Conservation (phyloP, 179 eudicot species). For the Pouteria campechiana region DNA sequence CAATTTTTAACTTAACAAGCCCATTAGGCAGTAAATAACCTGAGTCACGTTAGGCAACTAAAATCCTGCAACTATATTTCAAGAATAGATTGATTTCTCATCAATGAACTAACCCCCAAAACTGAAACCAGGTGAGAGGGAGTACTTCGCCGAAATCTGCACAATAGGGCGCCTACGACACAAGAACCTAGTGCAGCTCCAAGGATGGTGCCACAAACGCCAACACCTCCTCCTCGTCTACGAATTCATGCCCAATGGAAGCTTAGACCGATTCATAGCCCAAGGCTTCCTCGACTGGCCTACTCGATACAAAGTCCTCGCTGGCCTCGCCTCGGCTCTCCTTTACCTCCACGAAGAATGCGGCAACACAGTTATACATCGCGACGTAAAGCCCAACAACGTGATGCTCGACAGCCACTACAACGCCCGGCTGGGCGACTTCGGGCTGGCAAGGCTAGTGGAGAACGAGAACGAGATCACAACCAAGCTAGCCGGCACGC, state of each 20-base stretch:
- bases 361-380: constrained; percentile 47
- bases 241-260: constrained; percentile 64
- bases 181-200: constrained; percentile 60
- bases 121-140: constrained; percentile 50
- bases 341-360: constrained; percentile 69
- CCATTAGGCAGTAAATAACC: no score
- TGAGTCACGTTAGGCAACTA: no score
- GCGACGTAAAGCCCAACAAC: constrained; percentile 72
- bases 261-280: constrained; percentile 52
- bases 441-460: constrained; percentile 58
- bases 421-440: constrained; percentile 58
- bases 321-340: constrained; percentile 52
- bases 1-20: no score
- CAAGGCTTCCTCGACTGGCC: constrained; percentile 31
- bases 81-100: not conserved
- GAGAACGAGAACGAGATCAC: constrained; percentile 32
- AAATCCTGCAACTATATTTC: no score
- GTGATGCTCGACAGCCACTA: constrained; percentile 57
- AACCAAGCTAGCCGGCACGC: constrained; percentile 65
- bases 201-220: constrained; percentile 70
- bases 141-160: constrained; percentile 62
- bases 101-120: not conserved
- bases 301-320: constrained; percentile 34
- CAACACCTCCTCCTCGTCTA: constrained; percentile 60
- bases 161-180: constrained; percentile 65